These are phyloP conservation scores for Pyrenula aspistea DNA, from an alignment of 495 filamentous ascomycete species.

Conservation along the genomic window DNA sequence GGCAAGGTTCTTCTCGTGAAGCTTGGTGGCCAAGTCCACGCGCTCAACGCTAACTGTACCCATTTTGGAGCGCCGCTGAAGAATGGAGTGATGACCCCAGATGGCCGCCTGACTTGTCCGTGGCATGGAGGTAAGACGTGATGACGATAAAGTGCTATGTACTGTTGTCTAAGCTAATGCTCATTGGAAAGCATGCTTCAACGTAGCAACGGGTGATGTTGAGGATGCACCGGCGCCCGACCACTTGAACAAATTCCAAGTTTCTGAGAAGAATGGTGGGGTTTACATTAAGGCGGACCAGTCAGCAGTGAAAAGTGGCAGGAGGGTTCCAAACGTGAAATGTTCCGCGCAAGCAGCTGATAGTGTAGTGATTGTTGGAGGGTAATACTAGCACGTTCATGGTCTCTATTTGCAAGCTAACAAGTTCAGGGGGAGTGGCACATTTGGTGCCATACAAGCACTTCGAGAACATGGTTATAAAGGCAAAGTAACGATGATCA, in stretches of 20 bases:
- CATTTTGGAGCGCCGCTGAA: constrained; percentile 88
- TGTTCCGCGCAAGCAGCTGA: constrained; percentile 53
- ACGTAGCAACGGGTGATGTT: constrained; percentile 76
- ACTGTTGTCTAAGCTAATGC: background rate
- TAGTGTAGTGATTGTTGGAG: constrained; percentile 77
- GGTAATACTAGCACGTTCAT: constrained; percentile 25
- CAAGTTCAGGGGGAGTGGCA: constrained; percentile 54
- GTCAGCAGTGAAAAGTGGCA: constrained; percentile 61
- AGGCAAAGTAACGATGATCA: constrained; percentile 72
- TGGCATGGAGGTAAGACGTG: constrained; percentile 75
- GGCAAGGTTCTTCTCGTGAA: constrained; percentile 81
- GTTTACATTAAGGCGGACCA: constrained; percentile 80
- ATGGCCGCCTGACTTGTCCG: constrained; percentile 79
- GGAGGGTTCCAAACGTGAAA: constrained; percentile 59
- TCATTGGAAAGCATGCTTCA: constrained; percentile 67
- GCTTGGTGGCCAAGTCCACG: constrained; percentile 59
- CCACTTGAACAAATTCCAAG: constrained; percentile 64
- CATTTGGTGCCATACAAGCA: constrained; percentile 66
- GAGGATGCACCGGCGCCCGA: constrained; percentile 90
- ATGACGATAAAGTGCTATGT: background rate
- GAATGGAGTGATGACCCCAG: constrained; percentile 66
- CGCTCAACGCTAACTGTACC: constrained; percentile 77
- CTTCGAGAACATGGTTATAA: constrained; percentile 71
- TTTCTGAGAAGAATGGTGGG: constrained; percentile 64
- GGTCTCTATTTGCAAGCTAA: constrained; percentile 7